Evolutionary conservation across 208 protist genomes (phyloP).

Genomic region (Willaertia magna): DNA sequence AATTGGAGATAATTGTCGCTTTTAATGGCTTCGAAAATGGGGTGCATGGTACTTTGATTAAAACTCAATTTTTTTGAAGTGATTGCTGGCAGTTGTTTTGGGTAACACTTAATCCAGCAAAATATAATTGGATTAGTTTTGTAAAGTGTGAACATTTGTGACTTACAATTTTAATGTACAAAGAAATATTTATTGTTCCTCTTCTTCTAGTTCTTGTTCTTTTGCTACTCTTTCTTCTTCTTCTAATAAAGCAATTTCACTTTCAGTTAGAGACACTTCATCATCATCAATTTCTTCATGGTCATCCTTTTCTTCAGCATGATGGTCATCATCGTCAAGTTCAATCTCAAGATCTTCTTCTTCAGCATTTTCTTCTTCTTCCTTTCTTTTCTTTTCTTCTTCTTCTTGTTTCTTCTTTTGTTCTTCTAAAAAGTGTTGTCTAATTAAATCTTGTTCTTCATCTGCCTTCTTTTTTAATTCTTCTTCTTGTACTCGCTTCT

Average conservation of each 20-base stretch:
- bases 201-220: background rate
- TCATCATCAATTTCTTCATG: background rate
- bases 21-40: too few relatives aligned
- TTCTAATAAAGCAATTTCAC: too few relatives aligned
- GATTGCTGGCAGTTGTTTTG: too few relatives aligned
- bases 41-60: too few relatives aligned
- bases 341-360: background rate
- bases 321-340: background rate
- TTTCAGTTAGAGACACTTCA: background rate
- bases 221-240: background rate
- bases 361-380: background rate
- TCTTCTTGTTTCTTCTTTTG: background rate
- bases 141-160: too few relatives aligned
- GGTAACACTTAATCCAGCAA: too few relatives aligned
- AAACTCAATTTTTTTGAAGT: too few relatives aligned
- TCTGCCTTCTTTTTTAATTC: background rate
- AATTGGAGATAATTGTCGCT: too few relatives aligned
- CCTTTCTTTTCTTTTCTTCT: background rate
- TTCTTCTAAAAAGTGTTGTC: background rate
- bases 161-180: background rate
- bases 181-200: background rate
- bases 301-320: background rate
- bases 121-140: too few relatives aligned
- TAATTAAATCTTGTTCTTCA: background rate
- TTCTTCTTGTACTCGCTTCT: background rate